phyloP scores from a whole-genome alignment of 2,329 filamentous ascomycete species.

The Metarhizium robertsii region DNA sequence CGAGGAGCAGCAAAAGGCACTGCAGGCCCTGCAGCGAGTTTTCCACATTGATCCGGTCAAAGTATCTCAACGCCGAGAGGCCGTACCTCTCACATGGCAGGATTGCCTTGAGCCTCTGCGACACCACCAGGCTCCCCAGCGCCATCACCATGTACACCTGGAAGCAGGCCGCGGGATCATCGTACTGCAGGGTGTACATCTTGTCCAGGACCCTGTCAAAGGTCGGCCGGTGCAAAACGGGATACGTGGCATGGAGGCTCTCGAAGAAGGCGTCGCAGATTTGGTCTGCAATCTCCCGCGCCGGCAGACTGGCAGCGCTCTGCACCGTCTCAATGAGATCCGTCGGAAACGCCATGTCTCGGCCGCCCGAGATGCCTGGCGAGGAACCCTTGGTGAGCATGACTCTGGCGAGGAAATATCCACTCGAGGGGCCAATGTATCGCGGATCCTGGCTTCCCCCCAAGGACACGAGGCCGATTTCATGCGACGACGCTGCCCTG shows the following conservation, averaged over 20 bases:
- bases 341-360: no score
- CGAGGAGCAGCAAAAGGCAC: no score
- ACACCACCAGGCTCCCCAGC: slow-evolving; percentile 15
- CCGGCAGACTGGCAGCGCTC: slow-evolving; percentile 22
- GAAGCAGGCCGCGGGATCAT: slow-evolving; percentile 26
- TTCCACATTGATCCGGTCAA: no score
- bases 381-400: slow-evolving; percentile 23
- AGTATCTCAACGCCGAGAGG: no score
- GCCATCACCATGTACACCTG: slow-evolving; percentile 46
- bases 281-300: slow-evolving; percentile 25
- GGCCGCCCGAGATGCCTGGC: neutral
- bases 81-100: no score
- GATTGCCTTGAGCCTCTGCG: no score
- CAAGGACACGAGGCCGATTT: slow-evolving; percentile 21
- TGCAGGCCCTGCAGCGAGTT: no score
- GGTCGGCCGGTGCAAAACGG: slow-evolving; percentile 36
- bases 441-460: slow-evolving; percentile 35
- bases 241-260: slow-evolving; percentile 37
- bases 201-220: slow-evolving; percentile 29
- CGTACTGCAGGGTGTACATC: slow-evolving; percentile 21
- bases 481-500: no score
- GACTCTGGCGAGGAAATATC: slow-evolving; percentile 41
- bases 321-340: slow-evolving; percentile 2
- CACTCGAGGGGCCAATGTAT: slow-evolving; percentile 47
- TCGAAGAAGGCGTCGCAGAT: slow-evolving; percentile 38